phyloP scores from a whole-genome alignment of 495 filamentous ascomycete species.

The Talaromyces proteolyticus region DNA sequence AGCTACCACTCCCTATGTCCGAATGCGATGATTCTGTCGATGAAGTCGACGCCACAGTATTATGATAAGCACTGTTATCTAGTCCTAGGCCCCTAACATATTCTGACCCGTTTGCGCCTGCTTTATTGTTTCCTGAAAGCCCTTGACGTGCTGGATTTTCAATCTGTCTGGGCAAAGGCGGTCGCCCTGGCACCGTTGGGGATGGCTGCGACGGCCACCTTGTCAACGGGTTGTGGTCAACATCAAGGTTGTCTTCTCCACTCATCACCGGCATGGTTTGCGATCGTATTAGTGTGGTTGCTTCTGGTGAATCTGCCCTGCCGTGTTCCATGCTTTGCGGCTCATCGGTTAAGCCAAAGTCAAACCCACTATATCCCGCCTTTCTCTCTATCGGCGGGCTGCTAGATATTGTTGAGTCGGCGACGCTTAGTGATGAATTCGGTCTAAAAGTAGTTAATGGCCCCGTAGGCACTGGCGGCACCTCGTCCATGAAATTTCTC shows the following conservation, averaged over 20 bases:
- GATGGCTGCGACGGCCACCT: constrained; percentile 7
- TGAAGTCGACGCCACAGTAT: constrained; percentile 57
- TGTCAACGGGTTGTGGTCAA: neutral
- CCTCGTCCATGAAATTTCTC: constrained; percentile 28
- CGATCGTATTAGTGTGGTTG: neutral
- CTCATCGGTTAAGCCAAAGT: constrained; percentile 9
- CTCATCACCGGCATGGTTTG: neutral
- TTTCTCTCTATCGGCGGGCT: constrained; percentile 15
- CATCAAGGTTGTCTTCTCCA: neutral
- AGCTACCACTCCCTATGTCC: constrained; percentile 60
- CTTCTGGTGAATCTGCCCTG: neutral
- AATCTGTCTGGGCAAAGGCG: constrained; percentile 8
- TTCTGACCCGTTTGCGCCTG: constrained; percentile 27
- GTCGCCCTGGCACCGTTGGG: constrained; percentile 3
- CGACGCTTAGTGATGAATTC: constrained; percentile 9
- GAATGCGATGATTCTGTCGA: constrained; percentile 66
- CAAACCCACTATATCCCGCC: constrained; percentile 19
- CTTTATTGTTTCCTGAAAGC: constrained; percentile 7
- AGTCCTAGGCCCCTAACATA: constrained; percentile 35
- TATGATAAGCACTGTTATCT: constrained; percentile 52
- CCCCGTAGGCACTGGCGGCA: constrained; percentile 28
- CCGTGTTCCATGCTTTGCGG: neutral
- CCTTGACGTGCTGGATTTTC: constrained; percentile 8
- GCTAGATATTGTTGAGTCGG: constrained; percentile 19
- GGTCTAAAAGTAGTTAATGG: constrained; percentile 21